A percentile compares a stretch with the other conserved stretches of the same genome.
These are phyloP conservation scores for Candida glaebosa DNA, from an alignment of 805 yeast species.

Conservation along the genomic window DNA sequence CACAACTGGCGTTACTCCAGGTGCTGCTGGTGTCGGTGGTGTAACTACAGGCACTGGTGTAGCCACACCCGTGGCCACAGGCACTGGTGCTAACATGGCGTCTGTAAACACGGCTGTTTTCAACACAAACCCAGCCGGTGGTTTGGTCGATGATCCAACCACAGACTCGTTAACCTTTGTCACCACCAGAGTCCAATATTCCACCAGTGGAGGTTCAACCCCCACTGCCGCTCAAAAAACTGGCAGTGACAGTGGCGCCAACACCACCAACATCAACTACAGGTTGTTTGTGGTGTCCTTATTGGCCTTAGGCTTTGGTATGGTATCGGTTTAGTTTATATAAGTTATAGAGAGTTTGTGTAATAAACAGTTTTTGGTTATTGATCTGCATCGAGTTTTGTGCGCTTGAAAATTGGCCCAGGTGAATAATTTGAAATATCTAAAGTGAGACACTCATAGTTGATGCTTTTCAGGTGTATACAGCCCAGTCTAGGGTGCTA, in stretches of 20 bases:
- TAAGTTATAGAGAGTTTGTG: no score
- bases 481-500: background rate
- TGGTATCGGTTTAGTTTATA: slow-evolving; percentile 1
- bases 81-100: slow-evolving; percentile 9
- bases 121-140: slow-evolving; percentile 12
- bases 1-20: slow-evolving; percentile 11
- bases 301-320: background rate
- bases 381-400: no score
- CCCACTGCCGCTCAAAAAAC: slow-evolving; percentile 6
- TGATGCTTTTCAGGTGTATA: slow-evolving; percentile 1
- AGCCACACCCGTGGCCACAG: slow-evolving; percentile 8
- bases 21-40: slow-evolving; percentile 11
- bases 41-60: slow-evolving; percentile 8
- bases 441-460: no score
- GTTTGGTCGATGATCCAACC: slow-evolving; percentile 18
- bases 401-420: background rate
- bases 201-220: slow-evolving; percentile 15
- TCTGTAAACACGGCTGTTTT: slow-evolving; percentile 15
- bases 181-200: slow-evolving; percentile 29
- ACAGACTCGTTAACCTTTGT: slow-evolving; percentile 23
- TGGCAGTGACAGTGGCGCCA: background rate
- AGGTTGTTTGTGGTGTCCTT: background rate
- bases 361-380: no score
- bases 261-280: background rate
- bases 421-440: no score